phyloP scores from a whole-genome alignment of 2,329 filamentous ascomycete genomes.

The Talaromyces atroroseus region DNA sequence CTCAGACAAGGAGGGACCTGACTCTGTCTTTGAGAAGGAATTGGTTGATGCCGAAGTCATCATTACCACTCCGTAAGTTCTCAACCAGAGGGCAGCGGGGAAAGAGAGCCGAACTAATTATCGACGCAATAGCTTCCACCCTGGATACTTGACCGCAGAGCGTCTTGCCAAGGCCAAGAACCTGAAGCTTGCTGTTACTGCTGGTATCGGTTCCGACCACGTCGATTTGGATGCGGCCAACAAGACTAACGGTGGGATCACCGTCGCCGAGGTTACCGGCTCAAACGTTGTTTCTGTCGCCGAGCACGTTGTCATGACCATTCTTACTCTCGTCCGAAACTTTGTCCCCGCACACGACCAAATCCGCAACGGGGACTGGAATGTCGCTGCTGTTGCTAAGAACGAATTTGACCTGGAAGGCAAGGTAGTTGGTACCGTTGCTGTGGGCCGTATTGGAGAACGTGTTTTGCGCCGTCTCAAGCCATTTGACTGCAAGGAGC shows the following conservation, averaged over 20 bases:
- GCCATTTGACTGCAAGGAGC: conserved; percentile 98
- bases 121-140: conserved; percentile 73
- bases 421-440: conserved; percentile 97
- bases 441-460: conserved; percentile 95
- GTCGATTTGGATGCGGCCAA: conserved; percentile 96
- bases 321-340: conserved; percentile 92
- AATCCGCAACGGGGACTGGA: conserved; percentile 83
- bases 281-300: conserved; percentile 98
- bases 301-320: conserved; percentile 99
- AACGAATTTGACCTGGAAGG: conserved; percentile 96
- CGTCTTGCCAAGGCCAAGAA: conserved; percentile 98
- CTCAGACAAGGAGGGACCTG: conserved; percentile 92
- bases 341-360: conserved; percentile 96
- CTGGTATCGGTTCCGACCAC: conserved; percentile 97
- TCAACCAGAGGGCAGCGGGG: neutral
- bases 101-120: neutral
- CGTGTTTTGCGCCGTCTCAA: conserved; percentile 93
- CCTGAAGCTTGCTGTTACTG: conserved; percentile 93
- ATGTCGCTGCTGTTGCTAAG: conserved; percentile 94
- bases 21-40: conserved; percentile 91
- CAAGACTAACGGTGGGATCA: conserved; percentile 96
- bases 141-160: conserved; percentile 93
- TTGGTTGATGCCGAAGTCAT: conserved; percentile 96
- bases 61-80: conserved; percentile 86
- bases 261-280: conserved; percentile 94